phyloP scores from a whole-genome alignment of 805 yeast genomes.

The Zygotorulaspora florentina region DNA sequence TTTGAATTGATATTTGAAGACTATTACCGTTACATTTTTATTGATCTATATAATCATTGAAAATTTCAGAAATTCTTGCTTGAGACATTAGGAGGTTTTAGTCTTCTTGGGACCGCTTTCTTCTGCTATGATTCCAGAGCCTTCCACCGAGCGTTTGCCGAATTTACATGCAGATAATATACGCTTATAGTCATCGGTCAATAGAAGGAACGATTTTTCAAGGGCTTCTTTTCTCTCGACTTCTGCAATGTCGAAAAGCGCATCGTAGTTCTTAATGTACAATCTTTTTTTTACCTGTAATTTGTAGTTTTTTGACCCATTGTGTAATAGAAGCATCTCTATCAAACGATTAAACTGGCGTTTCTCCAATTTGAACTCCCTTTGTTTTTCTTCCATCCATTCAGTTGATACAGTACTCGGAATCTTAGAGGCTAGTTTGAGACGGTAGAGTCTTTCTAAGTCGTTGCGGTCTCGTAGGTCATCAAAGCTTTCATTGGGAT shows the following conservation, averaged over 20 bases:
- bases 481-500: slow-evolving; percentile 90
- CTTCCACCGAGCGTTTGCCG: slow-evolving; percentile 3
- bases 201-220: slow-evolving; percentile 65
- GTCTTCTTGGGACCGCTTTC: neutral
- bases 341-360: slow-evolving; percentile 73
- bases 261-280: slow-evolving; percentile 75
- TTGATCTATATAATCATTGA: too few species aligned
- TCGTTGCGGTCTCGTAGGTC: slow-evolving; percentile 85
- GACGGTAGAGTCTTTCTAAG: slow-evolving; percentile 44
- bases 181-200: slow-evolving; percentile 68
- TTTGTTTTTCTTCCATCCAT: slow-evolving; percentile 42
- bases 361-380: slow-evolving; percentile 55
- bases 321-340: slow-evolving; percentile 61
- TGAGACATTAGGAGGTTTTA: neutral
- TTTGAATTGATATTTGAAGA: too few species aligned
- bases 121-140: neutral
- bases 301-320: slow-evolving; percentile 41
- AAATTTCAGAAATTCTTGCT: too few species aligned
- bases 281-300: slow-evolving; percentile 69
- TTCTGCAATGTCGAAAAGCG: slow-evolving; percentile 60
- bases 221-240: slow-evolving; percentile 63
- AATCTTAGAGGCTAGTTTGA: slow-evolving; percentile 34
- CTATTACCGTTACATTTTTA: too few species aligned
- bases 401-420: slow-evolving; percentile 23
- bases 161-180: slow-evolving; percentile 32